These are phyloP conservation scores for Neurospora tetrasperma DNA, from an alignment of 495 filamentous ascomycete genomes.

Conservation along the genomic window DNA sequence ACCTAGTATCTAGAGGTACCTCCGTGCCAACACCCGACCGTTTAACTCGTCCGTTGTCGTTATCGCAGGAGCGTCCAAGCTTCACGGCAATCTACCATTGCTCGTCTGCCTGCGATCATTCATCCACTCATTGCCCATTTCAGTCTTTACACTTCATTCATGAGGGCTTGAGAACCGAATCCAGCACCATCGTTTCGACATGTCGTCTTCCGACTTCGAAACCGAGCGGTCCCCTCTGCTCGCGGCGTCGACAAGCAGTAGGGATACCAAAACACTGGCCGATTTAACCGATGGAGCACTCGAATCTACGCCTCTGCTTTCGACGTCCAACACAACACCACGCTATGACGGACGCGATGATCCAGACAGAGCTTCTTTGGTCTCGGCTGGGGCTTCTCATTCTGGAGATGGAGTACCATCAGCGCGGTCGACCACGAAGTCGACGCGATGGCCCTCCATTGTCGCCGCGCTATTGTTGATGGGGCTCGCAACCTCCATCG, in stretches of 20 bases:
- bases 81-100: neutral
- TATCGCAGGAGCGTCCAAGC: neutral
- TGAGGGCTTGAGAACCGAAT: neutral
- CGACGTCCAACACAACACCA: constrained; percentile 25
- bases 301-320: constrained; percentile 48
- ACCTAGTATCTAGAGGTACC: neutral
- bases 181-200: neutral
- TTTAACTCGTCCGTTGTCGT: neutral
- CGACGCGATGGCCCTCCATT: constrained; percentile 35
- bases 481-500: constrained; percentile 31
- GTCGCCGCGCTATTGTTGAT: constrained; percentile 36
- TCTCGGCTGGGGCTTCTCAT: constrained; percentile 21
- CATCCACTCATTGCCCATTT: neutral
- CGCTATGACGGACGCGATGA: constrained; percentile 38
- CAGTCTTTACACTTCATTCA: neutral
- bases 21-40: neutral
- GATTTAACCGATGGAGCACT: constrained; percentile 14
- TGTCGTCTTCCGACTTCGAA: neutral
- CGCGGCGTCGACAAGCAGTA: neutral
- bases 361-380: constrained; percentile 18
- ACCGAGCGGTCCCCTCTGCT: neutral
- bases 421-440: constrained; percentile 13
- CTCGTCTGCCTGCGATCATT: neutral
- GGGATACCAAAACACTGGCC: neutral
- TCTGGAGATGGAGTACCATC: constrained; percentile 10